phyloP scores from a whole-genome alignment of 257 asterid genomes.

The Nicotiana sylvestris region DNA sequence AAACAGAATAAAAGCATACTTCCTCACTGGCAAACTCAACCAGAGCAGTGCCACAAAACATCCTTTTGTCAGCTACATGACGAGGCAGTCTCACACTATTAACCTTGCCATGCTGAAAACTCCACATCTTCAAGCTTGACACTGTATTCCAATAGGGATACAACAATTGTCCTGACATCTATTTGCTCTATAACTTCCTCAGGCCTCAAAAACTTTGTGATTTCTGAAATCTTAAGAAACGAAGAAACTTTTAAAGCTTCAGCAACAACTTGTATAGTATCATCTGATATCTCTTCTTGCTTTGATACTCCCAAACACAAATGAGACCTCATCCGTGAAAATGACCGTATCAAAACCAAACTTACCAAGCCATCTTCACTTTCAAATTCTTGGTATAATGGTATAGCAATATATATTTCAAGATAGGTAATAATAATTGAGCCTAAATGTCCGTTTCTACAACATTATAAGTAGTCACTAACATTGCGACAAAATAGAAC shows the following conservation, averaged over 20 bases:
- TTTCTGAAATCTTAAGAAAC: constrained; percentile 67
- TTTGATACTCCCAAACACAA: constrained; percentile 64
- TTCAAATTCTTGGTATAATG: too few species aligned
- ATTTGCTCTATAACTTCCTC: constrained; percentile 83
- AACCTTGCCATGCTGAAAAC: constrained; percentile 65
- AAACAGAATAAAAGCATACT: constrained; percentile 9
- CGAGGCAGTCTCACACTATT: constrained; percentile 98
- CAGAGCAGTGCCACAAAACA: constrained; percentile 84
- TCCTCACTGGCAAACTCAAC: constrained; percentile 84
- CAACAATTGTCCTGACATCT: constrained; percentile 78
- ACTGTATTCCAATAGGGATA: constrained; percentile 71
- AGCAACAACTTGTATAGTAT: constrained; percentile 62
- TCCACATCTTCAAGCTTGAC: constrained; percentile 79
- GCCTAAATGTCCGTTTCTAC: too few species aligned
- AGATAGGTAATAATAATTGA: too few species aligned
- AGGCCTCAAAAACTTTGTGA: constrained; percentile 58
- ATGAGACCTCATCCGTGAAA: constrained; percentile 80
- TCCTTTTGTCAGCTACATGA: constrained; percentile 79
- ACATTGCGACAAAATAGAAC: too few species aligned
- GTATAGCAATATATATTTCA: too few species aligned
- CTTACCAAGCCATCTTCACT: constrained; percentile 35
- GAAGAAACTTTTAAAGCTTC: constrained; percentile 69
- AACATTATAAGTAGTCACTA: too few species aligned
- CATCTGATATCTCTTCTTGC: constrained; percentile 72
- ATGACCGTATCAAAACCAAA: constrained; percentile 72